These are phyloP conservation scores for Aureobasidium sp. DNA, from an alignment of 2,329 filamentous ascomycete species.

Conservation along the genomic window DNA sequence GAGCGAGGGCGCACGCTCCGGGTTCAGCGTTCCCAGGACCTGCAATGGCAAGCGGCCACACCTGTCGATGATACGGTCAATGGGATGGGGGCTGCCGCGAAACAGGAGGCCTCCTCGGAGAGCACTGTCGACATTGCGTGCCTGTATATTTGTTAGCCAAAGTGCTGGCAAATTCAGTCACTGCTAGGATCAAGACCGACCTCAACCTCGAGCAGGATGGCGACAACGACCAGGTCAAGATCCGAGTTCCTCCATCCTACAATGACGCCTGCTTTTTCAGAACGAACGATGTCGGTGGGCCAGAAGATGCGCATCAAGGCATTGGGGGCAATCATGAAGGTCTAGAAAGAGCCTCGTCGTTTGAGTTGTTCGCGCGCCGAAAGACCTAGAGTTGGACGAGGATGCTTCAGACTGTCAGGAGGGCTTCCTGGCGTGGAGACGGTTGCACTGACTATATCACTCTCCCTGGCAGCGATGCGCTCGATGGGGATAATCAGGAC, in stretches of 20 bases:
- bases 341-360: conserved; percentile 85
- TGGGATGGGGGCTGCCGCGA: conserved; percentile 69
- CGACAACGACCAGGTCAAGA: conserved; percentile 81
- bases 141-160: conserved; percentile 36
- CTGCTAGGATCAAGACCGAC: conserved; percentile 41
- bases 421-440: neutral
- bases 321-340: conserved; percentile 53
- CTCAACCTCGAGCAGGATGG: conserved; percentile 83
- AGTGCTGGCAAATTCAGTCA: neutral
- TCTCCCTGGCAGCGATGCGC: conserved; percentile 71
- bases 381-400: conserved; percentile 68
- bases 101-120: conserved; percentile 76
- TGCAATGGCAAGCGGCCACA: conserved; percentile 78
- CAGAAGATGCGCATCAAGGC: conserved; percentile 97
- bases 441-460: conserved; percentile 57
- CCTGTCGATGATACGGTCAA: conserved; percentile 70
- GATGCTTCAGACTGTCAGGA: conserved; percentile 53
- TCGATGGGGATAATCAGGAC: conserved; percentile 75
- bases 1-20: conserved; percentile 34
- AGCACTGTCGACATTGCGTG: conserved; percentile 76
- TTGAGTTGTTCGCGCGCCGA: conserved; percentile 93
- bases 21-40: conserved; percentile 77
- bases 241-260: conserved; percentile 94
- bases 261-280: conserved; percentile 70
- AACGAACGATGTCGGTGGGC: conserved; percentile 75